Evolutionary conservation across 1,139 yeast species (phyloP).

Genomic region (Yamadazyma siamensis): DNA sequence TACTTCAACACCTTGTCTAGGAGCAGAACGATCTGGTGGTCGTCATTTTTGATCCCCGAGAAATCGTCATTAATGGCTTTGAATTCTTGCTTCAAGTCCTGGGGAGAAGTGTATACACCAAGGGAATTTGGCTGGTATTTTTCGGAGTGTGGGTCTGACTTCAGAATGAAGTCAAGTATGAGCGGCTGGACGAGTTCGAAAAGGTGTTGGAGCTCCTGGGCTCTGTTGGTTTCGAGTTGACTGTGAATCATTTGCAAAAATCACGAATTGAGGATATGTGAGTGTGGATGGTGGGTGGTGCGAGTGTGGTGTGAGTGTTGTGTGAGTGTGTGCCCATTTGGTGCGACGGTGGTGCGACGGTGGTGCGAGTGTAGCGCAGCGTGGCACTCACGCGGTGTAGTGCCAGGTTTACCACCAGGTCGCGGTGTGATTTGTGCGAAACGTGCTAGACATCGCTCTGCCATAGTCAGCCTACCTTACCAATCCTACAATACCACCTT

Average conservation of each 20-base stretch:
- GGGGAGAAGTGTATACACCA: slow-evolving; percentile 40
- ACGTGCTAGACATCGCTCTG: too few species aligned
- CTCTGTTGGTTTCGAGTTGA: slow-evolving; percentile 32
- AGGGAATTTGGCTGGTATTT: slow-evolving; percentile 27
- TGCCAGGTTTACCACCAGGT: too few species aligned
- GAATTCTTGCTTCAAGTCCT: slow-evolving; percentile 26
- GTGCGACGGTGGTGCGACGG: too few species aligned
- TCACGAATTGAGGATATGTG: too few species aligned
- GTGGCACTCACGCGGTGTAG: too few species aligned
- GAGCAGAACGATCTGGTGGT: slow-evolving; percentile 35
- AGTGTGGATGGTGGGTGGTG: neutral
- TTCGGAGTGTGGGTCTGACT: slow-evolving; percentile 29
- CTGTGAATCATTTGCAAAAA: slow-evolving; percentile 2
- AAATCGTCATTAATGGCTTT: slow-evolving; percentile 11
- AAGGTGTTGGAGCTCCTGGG: slow-evolving; percentile 34
- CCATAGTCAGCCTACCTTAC: too few species aligned
- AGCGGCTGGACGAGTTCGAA: slow-evolving; percentile 34
- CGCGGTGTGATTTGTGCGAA: too few species aligned
- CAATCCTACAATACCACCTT: too few species aligned
- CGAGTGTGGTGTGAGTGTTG: too few species aligned
- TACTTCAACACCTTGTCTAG: slow-evolving; percentile 60
- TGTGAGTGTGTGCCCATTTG: too few species aligned
- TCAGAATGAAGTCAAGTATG: slow-evolving; percentile 32
- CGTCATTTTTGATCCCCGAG: slow-evolving; percentile 18
- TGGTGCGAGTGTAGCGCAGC: too few species aligned